Percentiles rank a stretch among this genome's conserved stretches.
phyloP scores from a whole-genome alignment of 2,329 filamentous ascomycete species.

The Neofusicoccum kwambonambiense region DNA sequence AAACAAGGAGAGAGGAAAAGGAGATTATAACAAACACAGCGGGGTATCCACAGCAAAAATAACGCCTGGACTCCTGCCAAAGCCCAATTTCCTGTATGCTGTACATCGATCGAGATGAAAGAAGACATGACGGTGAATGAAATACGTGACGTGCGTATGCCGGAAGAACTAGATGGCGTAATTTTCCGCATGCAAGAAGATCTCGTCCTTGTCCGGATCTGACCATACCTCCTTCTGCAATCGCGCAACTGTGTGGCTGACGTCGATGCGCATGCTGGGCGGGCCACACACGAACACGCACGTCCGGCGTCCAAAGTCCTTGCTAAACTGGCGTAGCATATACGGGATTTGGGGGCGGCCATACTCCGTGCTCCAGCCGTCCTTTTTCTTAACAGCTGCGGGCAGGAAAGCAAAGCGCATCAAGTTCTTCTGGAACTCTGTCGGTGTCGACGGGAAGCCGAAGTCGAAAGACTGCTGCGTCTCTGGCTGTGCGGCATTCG shows the following conservation, averaged over 20 bases:
- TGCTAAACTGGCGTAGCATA: slow-evolving; percentile 80
- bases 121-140: neutral
- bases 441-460: slow-evolving; percentile 80
- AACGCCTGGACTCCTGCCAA: neutral
- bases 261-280: slow-evolving; percentile 80
- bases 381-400: slow-evolving; percentile 51
- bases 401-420: slow-evolving; percentile 86
- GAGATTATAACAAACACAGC: neutral
- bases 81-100: neutral
- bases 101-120: neutral
- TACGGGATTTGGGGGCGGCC: slow-evolving; percentile 84
- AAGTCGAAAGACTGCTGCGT: slow-evolving; percentile 42
- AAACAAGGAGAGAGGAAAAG: neutral
- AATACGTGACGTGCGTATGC: neutral
- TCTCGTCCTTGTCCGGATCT: slow-evolving; percentile 76
- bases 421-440: slow-evolving; percentile 82
- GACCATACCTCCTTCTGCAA: slow-evolving; percentile 83
- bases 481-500: slow-evolving; percentile 33
- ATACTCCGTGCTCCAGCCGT: slow-evolving; percentile 91
- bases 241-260: slow-evolving; percentile 78
- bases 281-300: slow-evolving; percentile 94
- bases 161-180: slow-evolving; percentile 67
- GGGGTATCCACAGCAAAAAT: neutral
- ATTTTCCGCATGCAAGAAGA: slow-evolving; percentile 93
- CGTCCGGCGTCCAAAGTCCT: slow-evolving; percentile 75